phyloP scores from a whole-genome alignment of 805 yeast species.

The Myxozyma geophila region DNA sequence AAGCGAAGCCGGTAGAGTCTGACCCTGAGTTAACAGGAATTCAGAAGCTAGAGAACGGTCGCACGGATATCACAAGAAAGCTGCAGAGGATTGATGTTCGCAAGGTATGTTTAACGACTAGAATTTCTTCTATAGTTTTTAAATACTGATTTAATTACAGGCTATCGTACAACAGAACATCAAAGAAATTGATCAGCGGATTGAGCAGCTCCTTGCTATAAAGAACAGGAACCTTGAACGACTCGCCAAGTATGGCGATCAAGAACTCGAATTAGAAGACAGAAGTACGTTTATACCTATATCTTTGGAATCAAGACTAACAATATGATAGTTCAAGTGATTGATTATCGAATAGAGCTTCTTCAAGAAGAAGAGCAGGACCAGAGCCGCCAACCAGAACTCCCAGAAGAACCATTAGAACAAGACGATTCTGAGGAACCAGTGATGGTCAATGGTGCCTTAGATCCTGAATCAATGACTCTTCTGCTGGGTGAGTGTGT shows the following conservation, averaged over 20 bases:
- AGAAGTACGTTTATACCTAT: conserved; percentile 15
- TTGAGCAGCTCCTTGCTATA: conserved; percentile 22
- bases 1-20: conserved; percentile 8
- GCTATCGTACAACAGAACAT: conserved; percentile 31
- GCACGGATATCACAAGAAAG: conserved; percentile 21
- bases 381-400: background rate
- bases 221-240: conserved; percentile 22
- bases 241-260: conserved; percentile 29
- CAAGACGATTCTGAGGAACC: conserved; percentile 7
- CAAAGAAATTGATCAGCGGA: conserved; percentile 30
- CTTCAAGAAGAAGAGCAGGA: conserved; percentile 33
- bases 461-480: conserved; percentile 29
- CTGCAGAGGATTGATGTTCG: conserved; percentile 30
- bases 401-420: background rate
- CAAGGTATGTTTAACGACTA: conserved; percentile 17
- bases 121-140: background rate
- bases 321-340: conserved; percentile 23
- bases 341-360: conserved; percentile 36
- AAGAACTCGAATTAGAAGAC: conserved; percentile 32
- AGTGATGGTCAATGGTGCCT: conserved; percentile 4
- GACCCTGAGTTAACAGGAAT: conserved; percentile 30
- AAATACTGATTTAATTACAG: conserved; percentile 4
- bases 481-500: conserved; percentile 24
- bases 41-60: conserved; percentile 21
- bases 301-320: background rate